Base-by-base conservation (phyloP, 202 grass and related monocot species). In the Thinopyrum obtusiflorum region DNA sequence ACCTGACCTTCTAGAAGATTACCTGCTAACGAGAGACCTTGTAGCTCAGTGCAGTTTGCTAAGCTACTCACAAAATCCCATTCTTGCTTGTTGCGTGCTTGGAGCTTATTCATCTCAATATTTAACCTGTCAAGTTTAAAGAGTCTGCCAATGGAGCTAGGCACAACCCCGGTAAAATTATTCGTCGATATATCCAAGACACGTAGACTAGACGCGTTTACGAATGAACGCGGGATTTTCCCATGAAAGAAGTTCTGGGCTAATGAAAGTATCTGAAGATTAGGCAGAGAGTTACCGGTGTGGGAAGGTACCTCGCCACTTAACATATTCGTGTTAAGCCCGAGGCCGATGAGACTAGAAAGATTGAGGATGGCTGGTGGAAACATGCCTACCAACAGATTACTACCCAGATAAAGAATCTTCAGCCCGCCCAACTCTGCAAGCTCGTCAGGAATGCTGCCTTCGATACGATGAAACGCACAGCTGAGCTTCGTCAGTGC, bases 31-130 rank as follows among this genome's bases (percentile, higher is more conserved):
- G 47, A 62, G 9, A 89, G 8, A 25, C 7, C 11, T 6, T 76
- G 37, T 26, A 89, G 28, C 42, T 77, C 33, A 12, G 37, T 82
- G 6, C 83, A 89, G 36, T 89, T 89, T 46, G 33, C 4, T 37
- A 86, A 42, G 73, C 68, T 77, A 21, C 81, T 11, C 26, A 89
- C 39, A 72, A 89, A 89, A 6, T 42, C 82, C 87, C 76, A 89
- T 15, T 89, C 87, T 65, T 79, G 62, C 21, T 78, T 60, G 66
- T 83, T 46, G n/a, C 1, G 25, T 20, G 79, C 79, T 37, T 65
- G 28, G 35, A 86, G 46, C 39, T 79, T 36, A 62, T 90, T 90
- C 4, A 1, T 24, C 32, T 90, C 63, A 3, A 90, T 31, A 90
- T 35, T 32, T 4, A 86, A 61, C 27, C 11, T 28, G 4, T 4